Evolutionary conservation across 305 asterid genomes (phyloP).

Genomic region (Fraxinus velutina): DNA sequence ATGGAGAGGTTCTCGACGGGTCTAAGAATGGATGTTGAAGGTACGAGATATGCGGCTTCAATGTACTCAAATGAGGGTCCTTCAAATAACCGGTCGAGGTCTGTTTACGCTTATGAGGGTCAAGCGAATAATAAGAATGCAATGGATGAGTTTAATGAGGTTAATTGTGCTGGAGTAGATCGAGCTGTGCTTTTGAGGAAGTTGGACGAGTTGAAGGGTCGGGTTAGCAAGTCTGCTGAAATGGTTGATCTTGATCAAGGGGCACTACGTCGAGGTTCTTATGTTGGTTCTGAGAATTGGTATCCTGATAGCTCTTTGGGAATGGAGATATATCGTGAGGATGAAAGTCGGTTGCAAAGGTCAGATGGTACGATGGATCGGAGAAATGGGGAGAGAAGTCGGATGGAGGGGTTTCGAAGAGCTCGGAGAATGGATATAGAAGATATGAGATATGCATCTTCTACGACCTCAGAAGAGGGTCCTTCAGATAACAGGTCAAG

Average conservation of each 20-base stretch:
- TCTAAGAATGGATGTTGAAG: constrained; percentile 36
- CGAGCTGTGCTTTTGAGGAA: background rate
- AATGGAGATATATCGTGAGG: background rate
- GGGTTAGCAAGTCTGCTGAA: background rate
- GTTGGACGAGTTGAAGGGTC: background rate
- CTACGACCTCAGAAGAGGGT: constrained; percentile 25
- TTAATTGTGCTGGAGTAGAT: constrained; percentile 9
- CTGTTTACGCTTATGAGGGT: constrained; percentile 16
- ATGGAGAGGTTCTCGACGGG: constrained; percentile 34
- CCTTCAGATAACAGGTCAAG: constrained; percentile 16
- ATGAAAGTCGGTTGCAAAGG: constrained; percentile 20
- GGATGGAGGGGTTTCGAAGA: constrained; percentile 17
- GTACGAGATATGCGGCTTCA: constrained; percentile 24
- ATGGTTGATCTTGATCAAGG: background rate
- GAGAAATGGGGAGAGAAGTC: constrained; percentile 18
- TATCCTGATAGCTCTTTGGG: background rate
- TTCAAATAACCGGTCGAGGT: constrained; percentile 16
- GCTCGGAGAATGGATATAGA: constrained; percentile 20
- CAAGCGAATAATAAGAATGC: constrained; percentile 20
- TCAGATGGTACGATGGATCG: constrained; percentile 6
- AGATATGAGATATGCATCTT: constrained; percentile 20
- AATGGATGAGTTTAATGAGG: constrained; percentile 8
- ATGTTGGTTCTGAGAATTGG: constrained; percentile 8
- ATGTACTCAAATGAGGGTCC: constrained; percentile 26
- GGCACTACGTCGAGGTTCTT: background rate